Base-by-base conservation (phyloP, 495 filamentous ascomycete genomes). In the Alectoria sarmentosa region DNA sequence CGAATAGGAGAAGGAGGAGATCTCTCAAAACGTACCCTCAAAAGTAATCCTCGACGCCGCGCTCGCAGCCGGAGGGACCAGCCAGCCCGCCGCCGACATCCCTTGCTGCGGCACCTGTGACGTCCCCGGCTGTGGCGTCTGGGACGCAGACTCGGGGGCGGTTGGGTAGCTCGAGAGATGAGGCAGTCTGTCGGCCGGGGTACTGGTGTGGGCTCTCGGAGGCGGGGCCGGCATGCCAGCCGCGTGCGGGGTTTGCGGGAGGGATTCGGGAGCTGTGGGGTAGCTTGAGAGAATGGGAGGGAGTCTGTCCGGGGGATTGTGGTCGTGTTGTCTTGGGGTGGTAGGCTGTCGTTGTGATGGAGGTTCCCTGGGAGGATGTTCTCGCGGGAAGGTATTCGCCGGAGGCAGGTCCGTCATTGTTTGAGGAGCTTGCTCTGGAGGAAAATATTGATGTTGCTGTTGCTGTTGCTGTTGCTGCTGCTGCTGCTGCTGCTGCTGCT, bases 21-120 rank as follows among this genome's bases (percentile, higher is more conserved):
- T n/a, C n/a, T n/a, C n/a, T n/a, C n/a, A n/a, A n/a, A 15, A 30
- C 56, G 19, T 46, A 65, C 64, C 64, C n/a, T 65, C 64, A 32
- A 65, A 65, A 7, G 36, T 56, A 26, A 65, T 65, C n/a, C 8
- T 65, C 6, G 46, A 46, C 8, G 58, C 38, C 41, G 58, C 13
- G 19, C 15, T 55, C 34, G 58, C 46, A n/a, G 44, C 8, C 17
- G 49, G 26, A 55, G 48, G 28, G 11, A n/a, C 36, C 0, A 56
- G 36, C 26, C 48, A 56, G 48, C 26, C 49, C n/a, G 32, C 28
- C 26, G 49, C 17, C 28, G 61, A 42, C 21, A 46, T 32, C 5
- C 41, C 36, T 14, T 38, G 52, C 30, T 34, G 48, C 1, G 36
- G 37, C 26, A 26, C 49, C 30, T 44, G 55, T 34, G 61, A 17